Evolutionary conservation across 2,329 filamentous ascomycete species (phyloP).

Genomic region (Sporothrix schenckii): DNA sequence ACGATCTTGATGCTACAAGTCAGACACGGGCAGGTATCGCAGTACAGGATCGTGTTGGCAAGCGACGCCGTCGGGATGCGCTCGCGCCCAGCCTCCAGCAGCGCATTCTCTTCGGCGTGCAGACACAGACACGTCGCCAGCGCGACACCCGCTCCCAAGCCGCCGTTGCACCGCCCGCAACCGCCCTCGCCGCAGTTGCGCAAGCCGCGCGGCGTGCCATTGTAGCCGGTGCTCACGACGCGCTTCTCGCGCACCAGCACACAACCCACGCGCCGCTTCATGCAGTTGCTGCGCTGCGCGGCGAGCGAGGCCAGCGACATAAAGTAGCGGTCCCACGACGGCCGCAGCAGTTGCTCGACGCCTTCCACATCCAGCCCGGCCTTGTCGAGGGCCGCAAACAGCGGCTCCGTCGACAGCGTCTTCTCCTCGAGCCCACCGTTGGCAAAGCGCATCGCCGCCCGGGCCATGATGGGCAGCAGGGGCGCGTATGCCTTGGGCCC

Average conservation of each 20-base stretch:
- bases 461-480: conserved; percentile 75
- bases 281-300: conserved; percentile 90
- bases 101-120: conserved; percentile 97
- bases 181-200: conserved; percentile 92
- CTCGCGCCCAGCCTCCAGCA: conserved; percentile 91
- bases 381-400: conserved; percentile 71
- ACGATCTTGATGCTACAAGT: conserved; percentile 99
- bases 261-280: conserved; percentile 95
- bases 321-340: conserved; percentile 96
- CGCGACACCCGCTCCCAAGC: conserved; percentile 67
- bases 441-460: conserved; percentile 80
- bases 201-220: conserved; percentile 89
- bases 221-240: conserved; percentile 95
- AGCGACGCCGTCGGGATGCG: conserved; percentile 62
- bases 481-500: conserved; percentile 49
- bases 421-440: conserved; percentile 57
- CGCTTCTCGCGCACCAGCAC: conserved; percentile 83
- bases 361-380: conserved; percentile 75
- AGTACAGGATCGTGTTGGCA: conserved; percentile 82
- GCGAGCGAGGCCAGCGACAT: conserved; percentile 95
- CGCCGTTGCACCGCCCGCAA: conserved; percentile 83
- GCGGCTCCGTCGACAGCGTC: conserved; percentile 68
- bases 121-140: conserved; percentile 90
- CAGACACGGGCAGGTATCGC: conserved; percentile 93
- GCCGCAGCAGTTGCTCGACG: conserved; percentile 67